Conservation (phyloP, 2,329 filamentous ascomycete genomes). For the Pestalotiopsis sp. region DNA sequence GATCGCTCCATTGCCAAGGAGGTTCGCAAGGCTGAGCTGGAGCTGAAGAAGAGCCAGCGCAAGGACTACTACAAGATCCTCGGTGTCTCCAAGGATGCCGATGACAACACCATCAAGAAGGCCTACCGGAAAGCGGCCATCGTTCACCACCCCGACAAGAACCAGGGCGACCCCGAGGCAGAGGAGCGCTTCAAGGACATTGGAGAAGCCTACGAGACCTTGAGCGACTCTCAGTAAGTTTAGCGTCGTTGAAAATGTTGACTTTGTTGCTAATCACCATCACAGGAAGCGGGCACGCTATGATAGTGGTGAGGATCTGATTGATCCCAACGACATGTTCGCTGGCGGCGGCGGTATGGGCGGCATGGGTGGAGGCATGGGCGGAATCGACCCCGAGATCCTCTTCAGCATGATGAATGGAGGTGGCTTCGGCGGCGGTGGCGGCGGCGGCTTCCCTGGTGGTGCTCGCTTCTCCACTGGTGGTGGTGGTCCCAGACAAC, state of each 20-base stretch:
- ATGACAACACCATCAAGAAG: conserved; percentile 88
- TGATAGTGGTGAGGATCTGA: conserved; percentile 88
- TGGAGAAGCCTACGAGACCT: conserved; percentile 92
- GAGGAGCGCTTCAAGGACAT: conserved; percentile 97
- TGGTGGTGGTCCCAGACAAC: conserved; percentile 49
- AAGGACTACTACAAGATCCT: conserved; percentile 99
- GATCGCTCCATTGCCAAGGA: conserved; percentile 83
- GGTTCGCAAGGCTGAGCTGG: conserved; percentile 85
- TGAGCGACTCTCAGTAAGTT: conserved; percentile 88
- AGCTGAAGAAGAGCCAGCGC: conserved; percentile 94
- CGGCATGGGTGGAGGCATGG: conserved; percentile 51
- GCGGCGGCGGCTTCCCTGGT: conserved; percentile 45
- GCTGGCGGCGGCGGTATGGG: conserved; percentile 60
- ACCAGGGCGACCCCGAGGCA: conserved; percentile 80
- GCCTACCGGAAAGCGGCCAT: conserved; percentile 96
- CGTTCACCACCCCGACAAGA: conserved; percentile 96
- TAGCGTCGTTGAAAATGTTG: background rate
- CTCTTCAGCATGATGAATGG: conserved; percentile 84
- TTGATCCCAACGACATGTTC: conserved; percentile 88
- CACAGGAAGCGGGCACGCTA: conserved; percentile 82
- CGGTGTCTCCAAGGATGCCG: conserved; percentile 81
- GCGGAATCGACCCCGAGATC: conserved; percentile 74
- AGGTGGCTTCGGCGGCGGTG: conserved; percentile 59
- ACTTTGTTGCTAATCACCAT: conserved; percentile 34
- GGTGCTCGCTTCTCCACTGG: conserved; percentile 56